These are phyloP conservation scores for Gossypioides kirkii DNA, from an alignment of 345 rosid species.

Conservation along the genomic window DNA sequence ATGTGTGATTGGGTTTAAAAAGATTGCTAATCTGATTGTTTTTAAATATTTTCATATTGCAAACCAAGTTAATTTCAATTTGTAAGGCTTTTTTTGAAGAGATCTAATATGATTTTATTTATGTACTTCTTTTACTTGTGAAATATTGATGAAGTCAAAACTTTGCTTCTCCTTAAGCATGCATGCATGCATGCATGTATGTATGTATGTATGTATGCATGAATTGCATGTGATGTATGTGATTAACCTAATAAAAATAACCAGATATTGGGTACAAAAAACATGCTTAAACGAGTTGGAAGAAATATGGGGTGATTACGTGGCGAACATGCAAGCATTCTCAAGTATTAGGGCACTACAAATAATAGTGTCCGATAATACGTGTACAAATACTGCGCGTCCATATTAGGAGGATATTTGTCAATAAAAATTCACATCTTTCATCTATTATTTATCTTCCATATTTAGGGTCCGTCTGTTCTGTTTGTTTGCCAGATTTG, in stretches of 20 bases:
- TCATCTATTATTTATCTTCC: no score
- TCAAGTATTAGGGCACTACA: no score
- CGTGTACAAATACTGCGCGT: no score
- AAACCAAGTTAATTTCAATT: not conserved
- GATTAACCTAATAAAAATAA: slow-evolving; percentile 18
- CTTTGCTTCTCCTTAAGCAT: not conserved
- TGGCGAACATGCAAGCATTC: not conserved
- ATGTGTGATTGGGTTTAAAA: not conserved
- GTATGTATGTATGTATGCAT: not conserved
- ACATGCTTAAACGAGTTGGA: not conserved
- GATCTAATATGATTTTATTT: not conserved
- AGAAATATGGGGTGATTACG: not conserved
- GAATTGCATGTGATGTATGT: not conserved
- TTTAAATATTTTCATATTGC: not conserved
- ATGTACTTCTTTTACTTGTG: not conserved
- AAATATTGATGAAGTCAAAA: not conserved
- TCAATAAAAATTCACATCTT: no score
- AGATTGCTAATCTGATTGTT: not conserved
- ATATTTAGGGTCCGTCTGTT: no score
- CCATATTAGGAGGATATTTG: no score
- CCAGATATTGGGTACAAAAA: not conserved
- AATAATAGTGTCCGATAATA: no score
- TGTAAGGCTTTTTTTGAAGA: not conserved
- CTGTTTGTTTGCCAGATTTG: no score
- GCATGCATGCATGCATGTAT: not conserved